A percentile compares a stretch with the other conserved stretches of the same genome.
These are phyloP conservation scores for Russula earlei DNA, from an alignment of 768 basidiomycete genomes.

Conservation along the genomic window DNA sequence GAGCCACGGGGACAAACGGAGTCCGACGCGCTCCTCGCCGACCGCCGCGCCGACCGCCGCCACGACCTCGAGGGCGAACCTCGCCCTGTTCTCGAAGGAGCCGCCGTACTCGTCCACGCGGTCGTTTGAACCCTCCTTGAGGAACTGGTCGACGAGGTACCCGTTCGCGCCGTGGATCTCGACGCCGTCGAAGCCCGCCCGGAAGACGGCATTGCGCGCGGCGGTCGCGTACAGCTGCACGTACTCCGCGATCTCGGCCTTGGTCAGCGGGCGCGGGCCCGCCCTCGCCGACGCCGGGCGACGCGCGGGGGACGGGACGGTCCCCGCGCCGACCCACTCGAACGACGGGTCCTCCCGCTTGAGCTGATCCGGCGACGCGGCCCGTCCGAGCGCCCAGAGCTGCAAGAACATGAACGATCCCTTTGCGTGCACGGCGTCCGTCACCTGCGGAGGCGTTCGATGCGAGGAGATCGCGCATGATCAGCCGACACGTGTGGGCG, in stretches of 20 bases:
- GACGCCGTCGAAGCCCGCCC: conserved; percentile 37
- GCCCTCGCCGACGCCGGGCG: conserved; percentile 30
- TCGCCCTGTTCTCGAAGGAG: conserved; percentile 35
- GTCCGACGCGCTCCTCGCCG: conserved; percentile 33
- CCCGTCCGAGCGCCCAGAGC: conserved; percentile 42
- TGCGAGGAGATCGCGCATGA: no score
- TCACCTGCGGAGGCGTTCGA: conserved; percentile 29
- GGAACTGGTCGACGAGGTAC: conserved; percentile 34
- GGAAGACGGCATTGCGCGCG: conserved; percentile 13
- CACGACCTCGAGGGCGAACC: conserved; percentile 37
- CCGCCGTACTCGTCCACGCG: conserved; percentile 44
- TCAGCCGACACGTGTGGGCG: background rate
- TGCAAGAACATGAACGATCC: conserved; percentile 37
- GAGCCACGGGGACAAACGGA: conserved; percentile 32
- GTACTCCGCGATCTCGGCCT: conserved; percentile 41
- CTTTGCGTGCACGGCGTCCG: conserved; percentile 35
- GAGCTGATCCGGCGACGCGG: conserved; percentile 21
- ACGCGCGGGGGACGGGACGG: conserved; percentile 14
- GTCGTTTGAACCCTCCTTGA: conserved; percentile 30
- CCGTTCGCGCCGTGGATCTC: conserved; percentile 31
- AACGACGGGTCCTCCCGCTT: conserved; percentile 20
- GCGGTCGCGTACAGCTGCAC: conserved; percentile 37
- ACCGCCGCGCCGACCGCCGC: conserved; percentile 33
- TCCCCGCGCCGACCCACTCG: conserved; percentile 24
- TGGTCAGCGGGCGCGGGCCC: conserved; percentile 37